Evolutionary conservation across 2,329 filamentous ascomycete species (phyloP), one percentile per base, ranked within the genome.

Genomic region (Talaromyces sp.): DNA sequence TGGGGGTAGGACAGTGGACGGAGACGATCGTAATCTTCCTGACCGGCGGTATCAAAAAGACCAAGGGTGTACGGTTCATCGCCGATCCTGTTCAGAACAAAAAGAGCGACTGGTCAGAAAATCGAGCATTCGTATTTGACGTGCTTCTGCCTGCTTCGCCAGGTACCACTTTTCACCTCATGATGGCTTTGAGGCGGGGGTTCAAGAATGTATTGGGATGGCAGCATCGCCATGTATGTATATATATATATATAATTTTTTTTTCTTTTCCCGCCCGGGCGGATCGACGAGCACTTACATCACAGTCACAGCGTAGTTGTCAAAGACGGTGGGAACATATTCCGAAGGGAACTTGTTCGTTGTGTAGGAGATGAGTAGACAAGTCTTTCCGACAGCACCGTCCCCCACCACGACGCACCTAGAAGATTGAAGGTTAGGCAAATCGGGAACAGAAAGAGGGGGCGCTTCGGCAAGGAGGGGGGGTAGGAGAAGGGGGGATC

Each of bases 301-400:
- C 65, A 99, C 94, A 63, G 94, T 99, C 74, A 99, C 94, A 53
- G 94, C 94, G 84, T 99, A 99, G 80, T 99, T 99, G 77, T 99
- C 94, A 77, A 99, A 99, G 61, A 99, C 94, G 27, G 94, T 99
- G 47, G 94, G 94, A 54, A 99, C 94, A 76, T 99, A 99, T 92
- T 99, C 94, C 69, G 92, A 97, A 32, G 94, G 94, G 76, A 99
- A 99, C 71, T 97, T 97, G 84, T 99, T 99, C 61, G 94, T 99
- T 62, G 94, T 99, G 79, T 99, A 99, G 75, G 91, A 96, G 80
- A 99, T 99, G 72, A 99, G 86, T 62, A 99, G 86, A 79, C 94
- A 99, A 64, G 94, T 99, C 84, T 99, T 99, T 76, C 94, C 94
- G 66, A 99, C 94, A 63, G 94, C 94, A 92, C 94, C 94, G 77